Percentiles rank a stretch among this genome's conserved stretches.
phyloP scores from a whole-genome alignment of 2,329 filamentous ascomycete species.

The Aspergillus fructus region DNA sequence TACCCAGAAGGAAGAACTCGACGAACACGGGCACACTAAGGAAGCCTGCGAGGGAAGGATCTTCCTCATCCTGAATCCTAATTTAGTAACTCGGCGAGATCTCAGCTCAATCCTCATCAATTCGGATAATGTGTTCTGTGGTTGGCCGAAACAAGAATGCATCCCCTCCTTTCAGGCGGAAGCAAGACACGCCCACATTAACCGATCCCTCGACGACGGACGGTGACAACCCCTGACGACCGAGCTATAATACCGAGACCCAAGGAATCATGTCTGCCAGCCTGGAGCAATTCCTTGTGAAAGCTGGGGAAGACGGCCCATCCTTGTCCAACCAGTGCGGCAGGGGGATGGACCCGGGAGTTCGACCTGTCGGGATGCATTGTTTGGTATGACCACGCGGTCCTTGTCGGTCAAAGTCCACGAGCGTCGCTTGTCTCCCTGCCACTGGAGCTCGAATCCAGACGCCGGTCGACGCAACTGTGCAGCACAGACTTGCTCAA shows the following conservation, averaged over 20 bases:
- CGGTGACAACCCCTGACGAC: neutral
- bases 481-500: neutral
- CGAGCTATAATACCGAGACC: neutral
- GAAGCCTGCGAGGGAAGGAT: neutral
- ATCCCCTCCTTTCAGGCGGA: neutral
- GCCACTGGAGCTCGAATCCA: neutral
- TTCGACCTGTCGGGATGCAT: neutral
- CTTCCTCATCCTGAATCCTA: neutral
- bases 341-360: neutral
- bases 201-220: neutral
- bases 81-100: no score
- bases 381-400: neutral
- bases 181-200: neutral
- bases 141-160: no score
- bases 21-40: no score
- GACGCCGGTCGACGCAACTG: neutral
- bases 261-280: neutral
- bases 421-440: no score
- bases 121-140: no score
- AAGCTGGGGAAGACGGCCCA: constrained; percentile 1
- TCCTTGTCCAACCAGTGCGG: neutral
- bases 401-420: neutral
- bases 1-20: neutral
- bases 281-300: neutral
- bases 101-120: no score